Conservation (phyloP, 345 rosid genomes). For the Kernera saxatilis region DNA sequence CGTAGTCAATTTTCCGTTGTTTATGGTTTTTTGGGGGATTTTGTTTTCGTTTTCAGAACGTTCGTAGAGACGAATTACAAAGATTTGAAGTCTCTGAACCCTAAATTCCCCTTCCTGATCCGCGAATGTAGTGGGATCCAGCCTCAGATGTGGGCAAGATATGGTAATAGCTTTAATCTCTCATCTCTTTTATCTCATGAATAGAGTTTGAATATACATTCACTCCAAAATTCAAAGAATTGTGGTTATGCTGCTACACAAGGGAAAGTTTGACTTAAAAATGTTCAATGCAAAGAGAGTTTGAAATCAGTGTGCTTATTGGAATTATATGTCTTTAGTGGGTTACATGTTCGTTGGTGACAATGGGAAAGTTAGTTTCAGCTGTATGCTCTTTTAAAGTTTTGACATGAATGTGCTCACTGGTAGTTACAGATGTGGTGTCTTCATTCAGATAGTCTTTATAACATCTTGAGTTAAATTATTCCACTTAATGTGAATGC, state of each 20-base stretch:
- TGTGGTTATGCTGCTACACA: not conserved
- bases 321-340: not conserved
- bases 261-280: not conserved
- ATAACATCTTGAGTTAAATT: not conserved
- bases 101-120: slow-evolving; percentile 76
- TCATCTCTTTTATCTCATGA: not conserved
- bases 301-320: not conserved
- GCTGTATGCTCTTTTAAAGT: not conserved
- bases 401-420: not conserved
- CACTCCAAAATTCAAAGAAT: not conserved
- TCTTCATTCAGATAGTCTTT: not conserved
- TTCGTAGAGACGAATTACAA: slow-evolving; percentile 84
- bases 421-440: not conserved
- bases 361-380: not conserved
- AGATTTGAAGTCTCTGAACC: slow-evolving; percentile 81
- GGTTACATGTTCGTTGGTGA: not conserved
- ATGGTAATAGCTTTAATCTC: slow-evolving; percentile 42
- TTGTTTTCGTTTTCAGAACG: slow-evolving; percentile 32
- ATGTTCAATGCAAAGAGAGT: not conserved
- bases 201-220: not conserved
- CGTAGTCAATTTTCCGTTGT: not conserved
- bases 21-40: not conserved
- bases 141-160: slow-evolving; percentile 98
- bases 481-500: not conserved
- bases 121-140: slow-evolving; percentile 76